Conservation (phyloP, 1,284 basidiomycete species). For the Mycena sp. region DNA sequence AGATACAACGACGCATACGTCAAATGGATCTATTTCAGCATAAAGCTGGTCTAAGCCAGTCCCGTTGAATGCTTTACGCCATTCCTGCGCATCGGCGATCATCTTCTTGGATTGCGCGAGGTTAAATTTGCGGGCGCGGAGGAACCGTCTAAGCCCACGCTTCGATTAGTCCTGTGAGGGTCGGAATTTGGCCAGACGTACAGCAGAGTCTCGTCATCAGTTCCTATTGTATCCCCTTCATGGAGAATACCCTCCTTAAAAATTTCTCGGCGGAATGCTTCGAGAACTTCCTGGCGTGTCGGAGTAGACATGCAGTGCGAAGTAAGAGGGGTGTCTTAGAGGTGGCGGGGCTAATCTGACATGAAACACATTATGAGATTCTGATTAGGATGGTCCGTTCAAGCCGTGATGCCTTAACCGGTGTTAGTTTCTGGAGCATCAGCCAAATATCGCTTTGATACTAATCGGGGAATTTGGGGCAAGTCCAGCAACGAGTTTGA, state of each 20-base stretch:
- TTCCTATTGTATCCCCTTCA: slow-evolving; percentile 71
- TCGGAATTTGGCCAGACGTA: slow-evolving; percentile 33
- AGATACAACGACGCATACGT: slow-evolving; percentile 69
- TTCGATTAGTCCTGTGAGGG: background rate
- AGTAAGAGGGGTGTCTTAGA: too few species aligned
- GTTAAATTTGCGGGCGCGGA: slow-evolving; percentile 71
- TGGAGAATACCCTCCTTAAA: slow-evolving; percentile 61
- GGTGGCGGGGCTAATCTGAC: background rate
- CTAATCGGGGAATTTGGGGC: background rate
- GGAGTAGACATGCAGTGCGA: slow-evolving; percentile 7
- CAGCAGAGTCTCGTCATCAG: slow-evolving; percentile 71
- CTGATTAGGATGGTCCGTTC: too few species aligned
- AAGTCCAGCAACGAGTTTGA: too few species aligned
- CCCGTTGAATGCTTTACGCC: slow-evolving; percentile 64
- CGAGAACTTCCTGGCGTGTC: slow-evolving; percentile 43
- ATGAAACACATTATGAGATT: background rate
- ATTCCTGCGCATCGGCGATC: slow-evolving; percentile 65
- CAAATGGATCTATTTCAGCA: slow-evolving; percentile 62
- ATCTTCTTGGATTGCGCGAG: slow-evolving; percentile 63
- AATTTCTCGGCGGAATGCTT: slow-evolving; percentile 58
- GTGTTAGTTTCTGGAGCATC: too few species aligned
- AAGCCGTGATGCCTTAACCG: too few species aligned
- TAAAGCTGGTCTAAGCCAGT: slow-evolving; percentile 69
- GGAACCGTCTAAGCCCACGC: slow-evolving; percentile 62
- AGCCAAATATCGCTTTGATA: background rate